Evolutionary conservation across 805 yeast species (phyloP).

Genomic region (Candida maltosa): DNA sequence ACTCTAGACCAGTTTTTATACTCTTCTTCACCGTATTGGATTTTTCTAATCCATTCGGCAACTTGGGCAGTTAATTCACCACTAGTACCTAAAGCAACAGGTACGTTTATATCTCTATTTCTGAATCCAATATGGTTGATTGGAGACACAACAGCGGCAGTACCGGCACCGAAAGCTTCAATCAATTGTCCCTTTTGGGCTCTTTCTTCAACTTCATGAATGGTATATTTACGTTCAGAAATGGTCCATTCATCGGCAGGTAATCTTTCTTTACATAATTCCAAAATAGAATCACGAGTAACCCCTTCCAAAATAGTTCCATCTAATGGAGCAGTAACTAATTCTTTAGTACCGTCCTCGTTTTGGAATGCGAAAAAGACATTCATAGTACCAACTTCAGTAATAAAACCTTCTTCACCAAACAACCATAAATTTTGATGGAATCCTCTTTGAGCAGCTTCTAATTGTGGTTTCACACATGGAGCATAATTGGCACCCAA

Average conservation of each 20-base stretch:
- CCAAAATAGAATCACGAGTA: slow-evolving; percentile 84
- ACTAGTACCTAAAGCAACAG: slow-evolving; percentile 76
- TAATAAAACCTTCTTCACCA: slow-evolving; percentile 79
- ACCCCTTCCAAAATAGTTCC: slow-evolving; percentile 98
- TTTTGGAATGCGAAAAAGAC: slow-evolving; percentile 77
- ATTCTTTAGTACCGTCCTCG: slow-evolving; percentile 78
- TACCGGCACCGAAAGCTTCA: slow-evolving; percentile 98
- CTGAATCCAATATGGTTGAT: slow-evolving; percentile 83
- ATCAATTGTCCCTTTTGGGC: slow-evolving; percentile 78
- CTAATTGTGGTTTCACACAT: slow-evolving; percentile 83
- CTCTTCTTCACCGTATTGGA: slow-evolving; percentile 85
- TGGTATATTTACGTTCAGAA: slow-evolving; percentile 79
- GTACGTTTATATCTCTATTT: slow-evolving; percentile 71
- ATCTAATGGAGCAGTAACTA: slow-evolving; percentile 94
- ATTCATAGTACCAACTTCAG: slow-evolving; percentile 98
- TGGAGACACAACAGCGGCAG: slow-evolving; percentile 96
- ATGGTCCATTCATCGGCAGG: slow-evolving; percentile 77
- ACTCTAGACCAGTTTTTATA: slow-evolving; percentile 53
- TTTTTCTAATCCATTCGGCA: slow-evolving; percentile 82
- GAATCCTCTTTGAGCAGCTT: slow-evolving; percentile 88
- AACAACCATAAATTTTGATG: slow-evolving; percentile 97
- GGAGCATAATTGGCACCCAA: slow-evolving; percentile 98
- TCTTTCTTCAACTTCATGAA: slow-evolving; percentile 73
- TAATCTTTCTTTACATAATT: slow-evolving; percentile 73
- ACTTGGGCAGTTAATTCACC: slow-evolving; percentile 78